Conservation (phyloP, 768 basidiomycete genomes). For the Hirschioporus abietinus region DNA sequence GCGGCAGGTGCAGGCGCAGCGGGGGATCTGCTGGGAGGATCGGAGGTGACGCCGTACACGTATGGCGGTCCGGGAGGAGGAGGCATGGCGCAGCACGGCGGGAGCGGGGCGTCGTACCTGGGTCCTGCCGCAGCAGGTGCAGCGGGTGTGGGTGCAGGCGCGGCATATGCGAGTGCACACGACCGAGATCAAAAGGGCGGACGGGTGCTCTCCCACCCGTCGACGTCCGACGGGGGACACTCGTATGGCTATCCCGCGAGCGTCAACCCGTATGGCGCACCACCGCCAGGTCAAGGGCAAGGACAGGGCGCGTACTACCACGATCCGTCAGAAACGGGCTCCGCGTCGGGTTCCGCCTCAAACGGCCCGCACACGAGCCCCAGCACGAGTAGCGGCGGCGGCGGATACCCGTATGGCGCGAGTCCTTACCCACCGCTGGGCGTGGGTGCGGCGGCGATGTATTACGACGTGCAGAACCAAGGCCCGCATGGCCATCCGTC, state of each 20-base stretch:
- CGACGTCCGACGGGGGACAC: neutral
- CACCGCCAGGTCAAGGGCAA: neutral
- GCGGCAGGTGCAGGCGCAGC: neutral
- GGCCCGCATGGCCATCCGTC: neutral
- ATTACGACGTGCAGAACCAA: neutral
- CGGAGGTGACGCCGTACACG: slow-evolving; percentile 4
- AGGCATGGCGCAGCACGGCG: neutral
- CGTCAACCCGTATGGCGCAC: slow-evolving; percentile 1
- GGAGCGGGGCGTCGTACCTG: neutral
- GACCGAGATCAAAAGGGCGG: slow-evolving; percentile 2
- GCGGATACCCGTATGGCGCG: neutral
- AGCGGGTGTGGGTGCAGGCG: slow-evolving; percentile 6
- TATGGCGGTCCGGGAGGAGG: slow-evolving; percentile 5
- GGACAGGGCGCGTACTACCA: slow-evolving; percentile 4
- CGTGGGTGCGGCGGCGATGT: neutral
- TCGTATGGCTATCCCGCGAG: neutral
- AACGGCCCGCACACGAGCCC: too few relatives aligned
- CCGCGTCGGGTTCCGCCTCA: neutral
- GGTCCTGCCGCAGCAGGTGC: neutral
- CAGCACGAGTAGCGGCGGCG: neutral
- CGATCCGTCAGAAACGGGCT: neutral
- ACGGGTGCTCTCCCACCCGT: neutral
- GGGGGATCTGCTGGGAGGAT: neutral
- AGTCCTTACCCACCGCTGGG: neutral
- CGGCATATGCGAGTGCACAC: neutral